A percentile compares a stretch with the other conserved stretches of the same genome.
These are phyloP conservation scores for Dispira simplex DNA, from an alignment of 192 early-diverging fungal genomes.

Conservation along the genomic window DNA sequence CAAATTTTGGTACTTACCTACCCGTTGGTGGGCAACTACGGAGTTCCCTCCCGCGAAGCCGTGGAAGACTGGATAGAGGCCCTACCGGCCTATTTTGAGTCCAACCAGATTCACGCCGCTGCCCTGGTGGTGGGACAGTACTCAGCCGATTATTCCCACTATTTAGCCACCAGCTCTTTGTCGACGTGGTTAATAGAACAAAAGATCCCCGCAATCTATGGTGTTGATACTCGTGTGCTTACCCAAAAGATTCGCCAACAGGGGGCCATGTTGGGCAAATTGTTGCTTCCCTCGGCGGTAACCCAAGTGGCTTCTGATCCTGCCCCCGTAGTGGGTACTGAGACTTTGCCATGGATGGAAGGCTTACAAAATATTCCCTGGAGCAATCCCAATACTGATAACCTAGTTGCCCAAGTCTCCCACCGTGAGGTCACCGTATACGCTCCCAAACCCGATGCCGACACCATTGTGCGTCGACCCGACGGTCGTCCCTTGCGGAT, in stretches of 20 bases:
- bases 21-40: slow-evolving; percentile 96
- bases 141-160: slow-evolving; percentile 85
- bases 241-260: slow-evolving; percentile 92
- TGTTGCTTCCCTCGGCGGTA: slow-evolving; percentile 59
- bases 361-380: slow-evolving; percentile 72
- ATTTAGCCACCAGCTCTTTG: slow-evolving; percentile 73
- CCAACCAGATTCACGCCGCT: slow-evolving; percentile 82
- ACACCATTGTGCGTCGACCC: slow-evolving; percentile 24
- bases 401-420: slow-evolving; percentile 95
- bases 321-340: slow-evolving; percentile 21
- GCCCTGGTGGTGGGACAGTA: slow-evolving; percentile 87
- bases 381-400: slow-evolving; percentile 84
- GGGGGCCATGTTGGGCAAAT: slow-evolving; percentile 82
- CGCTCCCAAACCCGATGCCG: slow-evolving; percentile 37
- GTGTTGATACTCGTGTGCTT: slow-evolving; percentile 90
- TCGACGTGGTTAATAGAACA: slow-evolving; percentile 84
- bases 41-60: slow-evolving; percentile 78
- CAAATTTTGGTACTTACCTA: slow-evolving; percentile 98
- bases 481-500: slow-evolving; percentile 37
- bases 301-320: slow-evolving; percentile 25
- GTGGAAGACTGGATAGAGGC: slow-evolving; percentile 74
- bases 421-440: slow-evolving; percentile 66
- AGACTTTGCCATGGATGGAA: slow-evolving; percentile 32
- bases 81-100: slow-evolving; percentile 92
- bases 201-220: slow-evolving; percentile 83